Base-by-base conservation (phyloP, 495 filamentous ascomycete species). In the Apiosordaria backusii region DNA sequence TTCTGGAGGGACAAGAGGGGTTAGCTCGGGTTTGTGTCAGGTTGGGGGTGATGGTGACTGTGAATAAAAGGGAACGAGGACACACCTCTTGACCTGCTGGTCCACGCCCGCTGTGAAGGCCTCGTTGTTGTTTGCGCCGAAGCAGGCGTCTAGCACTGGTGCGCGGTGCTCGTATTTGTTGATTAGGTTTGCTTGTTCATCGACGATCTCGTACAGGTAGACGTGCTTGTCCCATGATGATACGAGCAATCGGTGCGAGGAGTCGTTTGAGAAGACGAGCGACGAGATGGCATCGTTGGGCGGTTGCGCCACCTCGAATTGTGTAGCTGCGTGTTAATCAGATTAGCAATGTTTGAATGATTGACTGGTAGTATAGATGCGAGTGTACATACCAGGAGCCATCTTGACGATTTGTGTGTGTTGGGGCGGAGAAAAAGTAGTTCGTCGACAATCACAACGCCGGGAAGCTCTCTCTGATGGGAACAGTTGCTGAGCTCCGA, bases 171-270 rank as follows among this genome's bases (percentile, higher is more conserved):
- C 87, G 74, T 89, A 92, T 69, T 86, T 92, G 62, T 85, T 81
- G 23, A 92, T 73, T 22, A 96, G 83, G 16, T 67, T 74, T 10
- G 85, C 86, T 66, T 86, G 84, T 50, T 88, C 86, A 35, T 68
- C 66, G 65, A 69, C 65, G 19, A 83, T 84, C 71, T 97, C 90
- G 82, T 99, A 99, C 53, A 96, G 85, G 77, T 97, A 96, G 24
- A 96, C 87, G 76, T 91, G 84, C 77, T 87, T 91, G 77, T 97
- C 95, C 95, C 95, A 99, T 63, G 94, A 99, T 10, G 94, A 90
- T 71, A 92, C 92, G 27, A 96, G 86, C 29, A 99, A 83, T 61
- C 86, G 85, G 57, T 85, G 89, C 15, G 89, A 82, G 24, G 84
- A 80, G 57, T 76, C 72, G 53, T 92, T 90, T 45, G 92, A 90